phyloP scores from a whole-genome alignment of 768 basidiomycete genomes.

The Boletus sensibilis region DNA sequence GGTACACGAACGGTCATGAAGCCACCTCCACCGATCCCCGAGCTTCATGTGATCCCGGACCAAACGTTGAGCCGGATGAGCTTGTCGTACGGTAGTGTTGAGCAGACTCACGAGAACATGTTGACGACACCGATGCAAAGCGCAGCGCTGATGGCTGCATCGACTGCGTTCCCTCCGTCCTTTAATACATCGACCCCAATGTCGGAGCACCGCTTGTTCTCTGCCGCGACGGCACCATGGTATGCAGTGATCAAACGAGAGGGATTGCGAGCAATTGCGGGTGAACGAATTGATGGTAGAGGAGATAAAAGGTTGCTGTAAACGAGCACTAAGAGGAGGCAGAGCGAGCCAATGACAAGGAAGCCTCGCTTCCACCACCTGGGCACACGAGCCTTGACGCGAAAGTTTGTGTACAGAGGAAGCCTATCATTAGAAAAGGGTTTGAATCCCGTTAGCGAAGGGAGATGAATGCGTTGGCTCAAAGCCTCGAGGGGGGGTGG shows the following conservation, averaged over 20 bases:
- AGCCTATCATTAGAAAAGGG: conserved; percentile 7
- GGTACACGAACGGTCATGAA: conserved; percentile 83
- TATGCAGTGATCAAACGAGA: conserved; percentile 60
- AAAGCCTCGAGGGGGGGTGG: not conserved
- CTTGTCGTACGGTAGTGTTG: too few species aligned
- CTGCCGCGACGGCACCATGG: conserved; percentile 86
- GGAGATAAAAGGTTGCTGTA: not conserved
- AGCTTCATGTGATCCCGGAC: conserved; percentile 36
- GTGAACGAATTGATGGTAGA: not conserved
- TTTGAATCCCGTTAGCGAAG: not conserved
- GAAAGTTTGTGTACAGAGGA: conserved; percentile 18
- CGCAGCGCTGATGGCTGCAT: conserved; percentile 73
- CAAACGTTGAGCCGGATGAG: too few species aligned
- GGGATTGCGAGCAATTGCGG: conserved; percentile 41
- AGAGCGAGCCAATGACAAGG: conserved; percentile 10
- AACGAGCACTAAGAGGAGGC: conserved; percentile 12
- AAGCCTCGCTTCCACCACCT: conserved; percentile 14
- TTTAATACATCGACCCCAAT: conserved; percentile 75
- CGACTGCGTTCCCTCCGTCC: conserved; percentile 84
- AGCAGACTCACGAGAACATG: conserved; percentile 72
- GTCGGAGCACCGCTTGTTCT: conserved; percentile 83
- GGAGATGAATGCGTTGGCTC: not conserved
- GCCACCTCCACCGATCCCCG: conserved; percentile 82
- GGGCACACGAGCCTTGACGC: not conserved
- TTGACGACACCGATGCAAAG: conserved; percentile 81